A percentile compares a stretch with the other conserved stretches of the same genome.
Evolutionary conservation across 495 filamentous ascomycete genomes (phyloP).

Genomic region (Acidiella bohemica): DNA sequence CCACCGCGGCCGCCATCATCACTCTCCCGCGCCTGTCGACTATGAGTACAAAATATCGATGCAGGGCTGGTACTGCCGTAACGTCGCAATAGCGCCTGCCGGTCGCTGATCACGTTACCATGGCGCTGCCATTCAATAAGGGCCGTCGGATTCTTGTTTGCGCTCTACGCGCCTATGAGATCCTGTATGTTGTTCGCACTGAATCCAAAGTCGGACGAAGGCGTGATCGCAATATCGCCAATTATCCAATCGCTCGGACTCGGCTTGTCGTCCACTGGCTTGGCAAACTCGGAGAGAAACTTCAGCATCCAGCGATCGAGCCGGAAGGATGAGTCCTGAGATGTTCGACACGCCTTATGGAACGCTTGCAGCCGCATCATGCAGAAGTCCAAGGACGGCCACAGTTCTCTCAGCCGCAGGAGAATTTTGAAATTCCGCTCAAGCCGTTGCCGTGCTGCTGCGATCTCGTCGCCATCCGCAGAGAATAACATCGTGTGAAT

Average conservation of each 20-base stretch:
- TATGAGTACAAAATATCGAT: too few relatives aligned
- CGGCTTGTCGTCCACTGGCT: neutral
- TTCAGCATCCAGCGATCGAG: conserved; percentile 1
- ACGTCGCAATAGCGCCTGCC: too few relatives aligned
- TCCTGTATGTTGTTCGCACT: neutral
- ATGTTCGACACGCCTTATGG: neutral
- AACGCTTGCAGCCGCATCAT: neutral
- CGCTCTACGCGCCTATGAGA: too few relatives aligned
- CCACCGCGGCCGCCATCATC: too few relatives aligned
- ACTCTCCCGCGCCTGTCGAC: too few relatives aligned
- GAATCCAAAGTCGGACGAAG: neutral
- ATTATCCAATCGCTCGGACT: neutral
- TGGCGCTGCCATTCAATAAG: too few relatives aligned
- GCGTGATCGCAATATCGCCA: neutral
- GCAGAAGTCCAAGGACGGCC: neutral
- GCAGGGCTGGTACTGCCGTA: too few relatives aligned
- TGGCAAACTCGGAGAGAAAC: conserved; percentile 1
- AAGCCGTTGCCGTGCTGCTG: neutral
- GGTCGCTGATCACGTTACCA: too few relatives aligned
- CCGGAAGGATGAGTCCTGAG: neutral
- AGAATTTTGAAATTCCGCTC: neutral
- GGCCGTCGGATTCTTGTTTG: too few relatives aligned
- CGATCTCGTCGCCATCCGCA: neutral
- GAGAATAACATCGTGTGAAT: neutral
- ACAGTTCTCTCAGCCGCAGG: neutral